Evolutionary conservation across 352 stramenopile species (phyloP), one percentile per base, ranked within the genome.

Genomic region (Peronospora tabacina): DNA sequence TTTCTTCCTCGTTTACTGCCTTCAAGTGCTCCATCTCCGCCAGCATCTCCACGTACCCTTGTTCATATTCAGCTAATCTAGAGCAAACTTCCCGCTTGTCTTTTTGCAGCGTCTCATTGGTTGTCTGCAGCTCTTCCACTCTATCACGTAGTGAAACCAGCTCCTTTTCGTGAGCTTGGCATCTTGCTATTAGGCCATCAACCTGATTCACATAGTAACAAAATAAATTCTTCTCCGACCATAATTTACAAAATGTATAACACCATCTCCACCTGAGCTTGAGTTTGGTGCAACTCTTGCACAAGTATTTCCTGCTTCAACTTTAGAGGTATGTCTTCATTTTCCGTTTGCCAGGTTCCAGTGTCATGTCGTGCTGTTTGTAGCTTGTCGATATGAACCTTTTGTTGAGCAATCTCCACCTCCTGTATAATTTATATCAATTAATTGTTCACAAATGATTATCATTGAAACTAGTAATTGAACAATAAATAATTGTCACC

Each of bases 41-140:
- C 15, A 89, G 42, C 22, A 89, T 39, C 11, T 66, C 38, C 52
- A 85, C 50, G 47, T 87, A 89, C 2, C 68, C 72, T 48, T 85
- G 77, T 33, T 89, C 77, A 44, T 85, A 89, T 44, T 89, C 72
- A 9, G 52, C 64, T 17, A 75, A 70, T 26, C 69, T 61, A 10
- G 54, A 65, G 5, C 71, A 63, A 0, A 66, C 40, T 11, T 79
- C 71, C 0, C 44, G 57, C 12, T 79, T 63, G 7, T 77, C 59
- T 5, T 74, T 40, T 39, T 71, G 50, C n/a, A 85, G 40, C 15
- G 54, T 62, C 3, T 82, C 57, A 12, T 55, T 83, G 30, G 24
- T 65, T n/a, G 15, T 50, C 50, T 47, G 50, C 49, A 51, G 58
- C 40, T 75, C 57, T 24, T 75, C 51, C 7, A 66, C 43, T 6